Conservation (phyloP, 495 filamentous ascomycete species). For the Aspergillus sparsus region DNA sequence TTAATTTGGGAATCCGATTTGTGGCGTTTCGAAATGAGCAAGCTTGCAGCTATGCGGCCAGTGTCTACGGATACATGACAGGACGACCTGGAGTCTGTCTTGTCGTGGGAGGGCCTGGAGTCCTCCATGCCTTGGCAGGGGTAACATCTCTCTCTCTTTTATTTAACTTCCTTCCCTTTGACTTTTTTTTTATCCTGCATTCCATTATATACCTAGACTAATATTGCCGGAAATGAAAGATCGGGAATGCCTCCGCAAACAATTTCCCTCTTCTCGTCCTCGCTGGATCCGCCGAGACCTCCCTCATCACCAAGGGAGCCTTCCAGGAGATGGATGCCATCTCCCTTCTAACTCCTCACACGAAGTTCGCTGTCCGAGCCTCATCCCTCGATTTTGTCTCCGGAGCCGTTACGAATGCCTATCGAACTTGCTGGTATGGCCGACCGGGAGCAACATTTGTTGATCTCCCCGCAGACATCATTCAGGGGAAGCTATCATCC, state of each 20-base stretch:
- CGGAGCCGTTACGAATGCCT: slow-evolving; percentile 53
- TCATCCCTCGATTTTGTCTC: slow-evolving; percentile 53
- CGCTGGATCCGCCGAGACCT: slow-evolving; percentile 58
- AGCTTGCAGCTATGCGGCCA: slow-evolving; percentile 63
- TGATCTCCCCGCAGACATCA: slow-evolving; percentile 63
- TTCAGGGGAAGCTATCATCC: slow-evolving; percentile 44
- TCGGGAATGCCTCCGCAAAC: slow-evolving; percentile 59
- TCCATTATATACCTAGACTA: not conserved
- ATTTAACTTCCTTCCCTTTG: not conserved
- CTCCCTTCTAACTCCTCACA: slow-evolving; percentile 57
- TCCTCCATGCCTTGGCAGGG: slow-evolving; percentile 63
- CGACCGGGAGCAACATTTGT: slow-evolving; percentile 60
- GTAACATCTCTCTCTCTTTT: slow-evolving; percentile 33
- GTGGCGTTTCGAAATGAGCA: slow-evolving; percentile 69
- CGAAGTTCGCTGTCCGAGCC: slow-evolving; percentile 57
- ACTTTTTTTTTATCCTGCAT: not conserved
- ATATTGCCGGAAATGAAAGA: slow-evolving; percentile 25
- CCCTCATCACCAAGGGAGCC: slow-evolving; percentile 55
- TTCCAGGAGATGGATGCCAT: slow-evolving; percentile 67
- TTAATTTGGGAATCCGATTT: slow-evolving; percentile 64
- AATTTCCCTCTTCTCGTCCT: slow-evolving; percentile 61
- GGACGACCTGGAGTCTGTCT: slow-evolving; percentile 63
- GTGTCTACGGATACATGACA: slow-evolving; percentile 65
- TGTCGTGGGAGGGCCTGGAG: slow-evolving; percentile 66
- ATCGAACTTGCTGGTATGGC: slow-evolving; percentile 58